Base-by-base conservation (phyloP, 352 stramenopile genomes). In the Albugo laibachii region DNA sequence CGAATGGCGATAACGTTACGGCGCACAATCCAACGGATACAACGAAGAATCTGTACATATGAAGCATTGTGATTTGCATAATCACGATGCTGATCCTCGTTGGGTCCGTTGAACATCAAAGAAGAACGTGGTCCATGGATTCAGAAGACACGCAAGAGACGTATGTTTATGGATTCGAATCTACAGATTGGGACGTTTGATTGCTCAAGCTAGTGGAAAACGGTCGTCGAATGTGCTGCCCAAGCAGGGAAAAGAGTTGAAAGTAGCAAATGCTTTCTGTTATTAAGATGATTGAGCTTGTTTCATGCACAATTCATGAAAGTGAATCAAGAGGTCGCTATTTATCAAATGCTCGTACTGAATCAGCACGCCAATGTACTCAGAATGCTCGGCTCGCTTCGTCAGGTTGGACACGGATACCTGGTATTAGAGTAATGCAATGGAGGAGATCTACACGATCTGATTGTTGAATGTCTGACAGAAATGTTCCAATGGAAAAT, bases 31-130 rank as follows among this genome's bases (percentile, higher is more conserved):
- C 24, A 31, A 8, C 24, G 24, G 24, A 31, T 10, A 31, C 8
- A 31, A 31, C 24, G 24, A 31, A 10, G 24, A 31, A 31, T 8
- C 3, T 31, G 24, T 10, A 10, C 8, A 31, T 8, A 31, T 31
- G 8, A 31, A 31, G 8, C 8, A 31, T 31, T 31, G 24, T 8
- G 24, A 31, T 8, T 3, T 31, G 24, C 24, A 31, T 31, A 3
- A 31, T 31, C 24, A 8, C 24, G 24, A 10, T 31, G 24, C 24
- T 31, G 24, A 31, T 31, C 24, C 24, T 3, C 24, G 24, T 50
- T 83, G 71, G 71, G 63, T 80, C 14, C 63, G 36, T 83, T 83
- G 19, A 65, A 80, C 18, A 74, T 59, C n/a, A 83, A 83, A 56
- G 69, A 63, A 40, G 71, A 83, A 52, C 66, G 68, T 16, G 71